These are phyloP conservation scores for Ogataea nitratoaversa DNA, from an alignment of 805 yeast species.

Conservation along the genomic window DNA sequence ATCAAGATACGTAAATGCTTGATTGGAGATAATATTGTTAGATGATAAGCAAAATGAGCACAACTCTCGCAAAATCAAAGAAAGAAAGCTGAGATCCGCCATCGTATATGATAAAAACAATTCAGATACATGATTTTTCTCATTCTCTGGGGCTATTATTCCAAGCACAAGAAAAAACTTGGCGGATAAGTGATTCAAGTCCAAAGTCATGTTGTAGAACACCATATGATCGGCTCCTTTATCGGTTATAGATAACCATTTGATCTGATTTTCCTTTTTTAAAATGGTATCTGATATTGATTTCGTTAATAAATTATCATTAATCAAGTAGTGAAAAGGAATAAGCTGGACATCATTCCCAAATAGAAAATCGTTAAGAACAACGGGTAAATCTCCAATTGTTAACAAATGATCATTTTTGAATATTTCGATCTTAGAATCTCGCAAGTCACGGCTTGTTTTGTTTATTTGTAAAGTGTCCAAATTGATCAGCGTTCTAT, in stretches of 20 bases:
- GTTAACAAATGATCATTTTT: conserved; percentile 2
- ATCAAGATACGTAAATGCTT: conserved; percentile 11
- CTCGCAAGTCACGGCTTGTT: neutral
- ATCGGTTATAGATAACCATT: conserved; percentile 8
- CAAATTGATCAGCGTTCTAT: conserved; percentile 2
- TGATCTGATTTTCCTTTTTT: neutral
- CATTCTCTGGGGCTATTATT: neutral
- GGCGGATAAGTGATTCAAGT: conserved; percentile 5
- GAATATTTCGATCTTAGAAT: conserved; percentile 5
- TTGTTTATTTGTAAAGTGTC: neutral
- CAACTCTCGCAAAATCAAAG: conserved; percentile 4
- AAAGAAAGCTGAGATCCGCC: conserved; percentile 8
- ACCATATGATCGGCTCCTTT: conserved; percentile 4
- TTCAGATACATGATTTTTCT: conserved; percentile 3
- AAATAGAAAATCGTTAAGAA: conserved; percentile 4
- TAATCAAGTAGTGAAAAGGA: conserved; percentile 7
- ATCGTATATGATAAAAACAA: conserved; percentile 12
- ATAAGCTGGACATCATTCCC: conserved; percentile 6
- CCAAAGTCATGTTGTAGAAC: conserved; percentile 6
- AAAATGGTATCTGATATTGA: conserved; percentile 1
- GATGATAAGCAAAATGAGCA: conserved; percentile 11
- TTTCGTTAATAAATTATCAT: neutral
- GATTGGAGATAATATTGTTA: neutral
- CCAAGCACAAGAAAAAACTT: conserved; percentile 7
- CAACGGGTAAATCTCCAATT: conserved; percentile 10